phyloP scores from a whole-genome alignment of 805 yeast species.

The Cyberlindnera samutprakarnensis region DNA sequence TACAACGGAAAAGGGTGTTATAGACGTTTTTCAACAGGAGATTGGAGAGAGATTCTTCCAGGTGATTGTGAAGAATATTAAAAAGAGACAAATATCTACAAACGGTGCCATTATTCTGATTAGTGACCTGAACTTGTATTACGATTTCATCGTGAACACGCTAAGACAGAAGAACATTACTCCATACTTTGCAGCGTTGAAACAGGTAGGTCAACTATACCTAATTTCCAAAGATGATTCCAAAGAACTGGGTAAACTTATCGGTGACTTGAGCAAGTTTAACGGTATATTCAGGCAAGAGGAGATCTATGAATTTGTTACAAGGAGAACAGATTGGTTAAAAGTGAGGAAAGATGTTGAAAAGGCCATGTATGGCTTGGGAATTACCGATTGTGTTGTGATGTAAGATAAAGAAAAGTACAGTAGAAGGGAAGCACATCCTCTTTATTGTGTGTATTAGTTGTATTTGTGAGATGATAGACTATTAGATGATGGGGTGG shows the following conservation, averaged over 20 bases:
- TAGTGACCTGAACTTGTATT: constrained; percentile 72
- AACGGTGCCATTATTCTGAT: constrained; percentile 80
- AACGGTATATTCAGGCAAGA: constrained; percentile 88
- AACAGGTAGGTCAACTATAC: constrained; percentile 78
- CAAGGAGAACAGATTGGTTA: constrained; percentile 82
- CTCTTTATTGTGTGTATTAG: too few species aligned
- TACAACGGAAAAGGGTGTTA: constrained; percentile 77
- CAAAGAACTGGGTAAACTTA: constrained; percentile 74
- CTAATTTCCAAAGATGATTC: constrained; percentile 69
- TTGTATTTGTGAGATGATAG: too few species aligned
- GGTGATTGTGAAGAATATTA: constrained; percentile 67
- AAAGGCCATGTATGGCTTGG: constrained; percentile 90
- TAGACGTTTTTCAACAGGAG: constrained; percentile 92
- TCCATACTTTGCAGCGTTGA: constrained; percentile 72
- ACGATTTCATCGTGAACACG: constrained; percentile 55
- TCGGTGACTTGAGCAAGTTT: constrained; percentile 77
- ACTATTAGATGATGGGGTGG: too few species aligned
- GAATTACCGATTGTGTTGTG: constrained; percentile 66
- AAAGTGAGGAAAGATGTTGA: constrained; percentile 73
- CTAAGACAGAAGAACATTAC: constrained; percentile 60
- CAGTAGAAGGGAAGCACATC: too few species aligned
- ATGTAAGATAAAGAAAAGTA: constrained; percentile 29
- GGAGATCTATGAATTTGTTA: constrained; percentile 89
- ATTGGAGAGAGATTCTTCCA: constrained; percentile 82
- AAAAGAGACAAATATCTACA: constrained; percentile 63